phyloP scores from a whole-genome alignment of 495 filamentous ascomycete genomes.

The Penicillium malachiteum region DNA sequence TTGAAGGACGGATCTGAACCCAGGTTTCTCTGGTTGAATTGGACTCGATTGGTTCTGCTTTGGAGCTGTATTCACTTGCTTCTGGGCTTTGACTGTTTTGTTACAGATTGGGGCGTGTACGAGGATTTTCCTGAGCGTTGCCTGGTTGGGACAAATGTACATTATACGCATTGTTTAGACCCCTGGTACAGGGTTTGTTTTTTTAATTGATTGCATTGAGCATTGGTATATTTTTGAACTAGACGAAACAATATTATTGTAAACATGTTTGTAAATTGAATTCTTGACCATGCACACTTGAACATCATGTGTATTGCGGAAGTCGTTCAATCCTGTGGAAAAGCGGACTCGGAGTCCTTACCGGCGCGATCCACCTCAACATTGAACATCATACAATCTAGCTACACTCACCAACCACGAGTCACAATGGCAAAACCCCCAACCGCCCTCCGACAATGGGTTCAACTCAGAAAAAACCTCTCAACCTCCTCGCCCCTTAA shows the following conservation, averaged over 20 bases:
- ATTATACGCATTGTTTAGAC: slow-evolving; percentile 45
- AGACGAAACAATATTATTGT: too few relatives aligned
- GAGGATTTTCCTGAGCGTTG: slow-evolving; percentile 27
- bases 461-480: slow-evolving; percentile 10
- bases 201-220: slow-evolving; percentile 34
- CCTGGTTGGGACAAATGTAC: slow-evolving; percentile 41
- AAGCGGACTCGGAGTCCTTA: background rate
- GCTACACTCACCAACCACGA: too few relatives aligned
- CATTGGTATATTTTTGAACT: slow-evolving; percentile 7
- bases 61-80: slow-evolving; percentile 24
- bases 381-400: too few relatives aligned
- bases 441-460: slow-evolving; percentile 12
- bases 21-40: too few relatives aligned
- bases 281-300: too few relatives aligned
- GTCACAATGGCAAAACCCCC: slow-evolving; percentile 14
- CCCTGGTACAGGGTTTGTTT: slow-evolving; percentile 33
- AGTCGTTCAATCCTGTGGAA: background rate
- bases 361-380: slow-evolving; percentile 5
- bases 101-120: slow-evolving; percentile 12
- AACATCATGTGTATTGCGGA: too few relatives aligned
- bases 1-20: too few relatives aligned
- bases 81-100: slow-evolving; percentile 21
- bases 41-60: too few relatives aligned
- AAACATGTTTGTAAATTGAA: too few relatives aligned
- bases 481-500: background rate